phyloP scores from a whole-genome alignment of 2,329 filamentous ascomycete genomes.

The Emmonsiellopsis sp. region DNA sequence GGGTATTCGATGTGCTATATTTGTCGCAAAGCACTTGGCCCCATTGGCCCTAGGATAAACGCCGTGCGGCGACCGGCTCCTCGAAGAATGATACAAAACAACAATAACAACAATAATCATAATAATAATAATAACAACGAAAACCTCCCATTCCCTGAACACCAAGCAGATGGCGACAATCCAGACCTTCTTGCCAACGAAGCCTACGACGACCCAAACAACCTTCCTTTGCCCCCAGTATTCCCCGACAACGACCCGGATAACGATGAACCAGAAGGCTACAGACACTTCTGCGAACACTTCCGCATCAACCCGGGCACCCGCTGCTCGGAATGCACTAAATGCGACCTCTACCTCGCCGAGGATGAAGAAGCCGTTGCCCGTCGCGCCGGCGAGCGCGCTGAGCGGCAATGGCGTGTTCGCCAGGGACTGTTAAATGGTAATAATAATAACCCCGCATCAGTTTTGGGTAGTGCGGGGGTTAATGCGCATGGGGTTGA shows the following conservation, averaged over 20 bases:
- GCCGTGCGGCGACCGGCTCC: constrained; percentile 8
- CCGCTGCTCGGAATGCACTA: constrained; percentile 67
- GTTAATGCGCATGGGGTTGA: constrained; percentile 9
- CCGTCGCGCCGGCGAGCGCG: constrained; percentile 58
- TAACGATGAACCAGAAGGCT: constrained; percentile 56
- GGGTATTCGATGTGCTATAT: constrained; percentile 98
- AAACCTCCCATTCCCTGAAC: constrained; percentile 29
- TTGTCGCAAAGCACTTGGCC: constrained; percentile 60
- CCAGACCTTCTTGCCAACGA: constrained; percentile 17
- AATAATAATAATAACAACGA: constrained; percentile 9
- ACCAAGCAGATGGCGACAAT: constrained; percentile 1
- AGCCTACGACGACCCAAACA: not conserved
- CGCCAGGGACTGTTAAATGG: constrained; percentile 42
- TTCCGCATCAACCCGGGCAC: constrained; percentile 74
- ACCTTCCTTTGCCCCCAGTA: not conserved
- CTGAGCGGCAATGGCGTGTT: constrained; percentile 61
- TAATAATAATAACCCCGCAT: constrained; percentile 2
- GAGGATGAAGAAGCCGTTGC: constrained; percentile 65
- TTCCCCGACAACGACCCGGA: constrained; percentile 12
- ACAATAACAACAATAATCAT: not conserved
- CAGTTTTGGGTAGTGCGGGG: constrained; percentile 4
- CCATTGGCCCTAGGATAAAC: constrained; percentile 18
- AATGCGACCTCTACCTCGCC: constrained; percentile 63
- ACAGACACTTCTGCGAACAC: constrained; percentile 92
- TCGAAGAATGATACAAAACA: not conserved